A percentile compares a stretch with the other conserved stretches of the same genome.
Evolutionary conservation across 148 eudicot genomes (phyloP).

Genomic region (Vaccinium corymbosum): DNA sequence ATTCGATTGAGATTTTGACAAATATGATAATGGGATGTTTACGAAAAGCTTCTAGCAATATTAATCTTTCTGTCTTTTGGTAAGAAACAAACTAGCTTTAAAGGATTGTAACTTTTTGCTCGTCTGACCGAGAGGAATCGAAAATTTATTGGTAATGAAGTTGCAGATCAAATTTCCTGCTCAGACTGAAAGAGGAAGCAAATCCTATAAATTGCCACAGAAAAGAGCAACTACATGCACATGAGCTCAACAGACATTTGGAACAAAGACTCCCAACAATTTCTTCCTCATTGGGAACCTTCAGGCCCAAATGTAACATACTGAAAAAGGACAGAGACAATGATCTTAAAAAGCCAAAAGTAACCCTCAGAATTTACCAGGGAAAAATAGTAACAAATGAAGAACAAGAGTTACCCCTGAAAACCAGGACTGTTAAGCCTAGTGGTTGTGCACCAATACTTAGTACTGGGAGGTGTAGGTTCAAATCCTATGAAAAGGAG

Average conservation of each 20-base stretch:
- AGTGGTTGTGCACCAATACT: too few relatives aligned
- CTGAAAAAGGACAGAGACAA: background rate
- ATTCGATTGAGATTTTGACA: too few relatives aligned
- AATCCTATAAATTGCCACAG: background rate
- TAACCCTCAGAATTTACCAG: background rate
- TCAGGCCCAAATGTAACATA: background rate
- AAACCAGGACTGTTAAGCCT: too few relatives aligned
- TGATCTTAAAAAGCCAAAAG: background rate
- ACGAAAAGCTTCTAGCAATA: background rate
- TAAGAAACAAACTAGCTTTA: background rate
- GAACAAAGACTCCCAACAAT: background rate
- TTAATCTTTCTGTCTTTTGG: background rate
- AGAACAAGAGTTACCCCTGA: background rate
- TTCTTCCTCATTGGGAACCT: background rate
- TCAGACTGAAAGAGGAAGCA: background rate
- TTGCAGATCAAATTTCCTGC: background rate
- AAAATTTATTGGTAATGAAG: background rate
- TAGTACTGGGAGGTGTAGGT: too few relatives aligned
- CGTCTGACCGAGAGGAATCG: background rate
- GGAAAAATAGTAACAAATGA: background rate
- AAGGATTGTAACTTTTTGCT: background rate
- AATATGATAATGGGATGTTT: background rate
- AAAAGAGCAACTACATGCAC: background rate
- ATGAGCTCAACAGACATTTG: background rate
- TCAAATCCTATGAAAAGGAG: too few relatives aligned